These are phyloP conservation scores for Phragmites australis DNA, from an alignment of 176 grass and related monocot species.

Conservation along the genomic window DNA sequence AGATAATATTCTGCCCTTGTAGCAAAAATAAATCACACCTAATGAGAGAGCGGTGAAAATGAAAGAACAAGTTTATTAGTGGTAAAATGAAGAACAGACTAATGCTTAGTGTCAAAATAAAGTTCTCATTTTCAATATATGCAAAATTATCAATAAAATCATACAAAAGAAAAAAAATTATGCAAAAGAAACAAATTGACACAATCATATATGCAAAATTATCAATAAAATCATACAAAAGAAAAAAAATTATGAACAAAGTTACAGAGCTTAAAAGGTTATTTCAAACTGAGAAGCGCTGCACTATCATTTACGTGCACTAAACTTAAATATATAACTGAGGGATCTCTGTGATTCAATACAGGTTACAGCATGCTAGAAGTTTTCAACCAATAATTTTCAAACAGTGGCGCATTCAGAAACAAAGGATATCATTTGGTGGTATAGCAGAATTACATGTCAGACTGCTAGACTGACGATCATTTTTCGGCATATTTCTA, in stretches of 20 bases:
- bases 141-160: not conserved
- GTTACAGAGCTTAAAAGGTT: not conserved
- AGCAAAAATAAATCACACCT: not conserved
- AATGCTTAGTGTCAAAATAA: not conserved
- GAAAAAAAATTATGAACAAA: not conserved
- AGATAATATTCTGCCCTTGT: not conserved
- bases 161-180: not conserved
- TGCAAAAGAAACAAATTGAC: not conserved
- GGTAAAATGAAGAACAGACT: not conserved
- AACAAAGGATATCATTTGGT: not conserved
- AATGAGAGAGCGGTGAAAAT: not conserved
- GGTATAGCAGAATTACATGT: not conserved
- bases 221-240: not conserved
- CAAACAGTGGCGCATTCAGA: not conserved
- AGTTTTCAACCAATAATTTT: not conserved
- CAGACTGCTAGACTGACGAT: constrained; percentile 4
- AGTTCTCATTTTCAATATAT: not conserved
- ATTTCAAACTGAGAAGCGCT: not conserved
- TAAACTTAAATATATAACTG: not conserved
- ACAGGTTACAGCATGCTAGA: not conserved
- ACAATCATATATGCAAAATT: not conserved
- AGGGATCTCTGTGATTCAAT: not conserved
- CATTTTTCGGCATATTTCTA: not conserved
- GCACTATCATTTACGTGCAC: not conserved
- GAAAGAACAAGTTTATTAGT: not conserved